Base-by-base conservation (phyloP, 306 rosid species). In the Acmispon strigosus region DNA sequence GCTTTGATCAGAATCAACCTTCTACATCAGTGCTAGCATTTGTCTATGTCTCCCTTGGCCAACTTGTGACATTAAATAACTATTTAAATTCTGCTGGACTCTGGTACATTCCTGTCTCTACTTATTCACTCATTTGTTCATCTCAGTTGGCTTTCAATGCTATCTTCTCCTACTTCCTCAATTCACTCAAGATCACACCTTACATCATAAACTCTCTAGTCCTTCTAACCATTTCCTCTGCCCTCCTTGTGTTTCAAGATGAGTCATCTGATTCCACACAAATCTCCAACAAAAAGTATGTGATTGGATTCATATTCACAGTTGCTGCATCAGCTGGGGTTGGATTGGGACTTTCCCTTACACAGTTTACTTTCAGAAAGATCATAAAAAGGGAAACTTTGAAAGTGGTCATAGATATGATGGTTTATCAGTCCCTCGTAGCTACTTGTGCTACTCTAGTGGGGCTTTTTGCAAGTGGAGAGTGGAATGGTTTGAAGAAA, bases 401-500 rank as follows among this genome's bases (percentile, higher is more conserved):
- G 56, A 50, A 58, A 72, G 58, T 20, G 73, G n/a, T 78, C 0
- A 39, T 72, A 63, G 83, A 78, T 34, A 17, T 78, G 83, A 78
- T 66, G 7, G 42, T 78, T 17, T 66, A 59, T 52, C 41, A 20
- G 0, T 0, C 16, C 10, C 2, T 78, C 5, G 78, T 78, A 5
- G 70, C 78, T 49, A 49, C 75, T 1, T 6, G 10, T 72, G 70
- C 47, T 6, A 42, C 43, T 7, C 14, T 78, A 10, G 42, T 73
- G 5, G 83, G 78, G 41, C 41, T 78, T 14, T 78, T 78, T 66
- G 83, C 83, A 4, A 78, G 83, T 66, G 83, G 83, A 27, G 75
- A 78, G 6, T 78, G 75, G 78, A 58, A 7, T 1, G 37, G 78
- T 27, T 49, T 78, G 54, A 41, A 27, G 27, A 52, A 72, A 17